Evolutionary conservation across 345 rosid species (phyloP), one percentile per base, ranked within the genome.

Genomic region (Brassica carinata): DNA sequence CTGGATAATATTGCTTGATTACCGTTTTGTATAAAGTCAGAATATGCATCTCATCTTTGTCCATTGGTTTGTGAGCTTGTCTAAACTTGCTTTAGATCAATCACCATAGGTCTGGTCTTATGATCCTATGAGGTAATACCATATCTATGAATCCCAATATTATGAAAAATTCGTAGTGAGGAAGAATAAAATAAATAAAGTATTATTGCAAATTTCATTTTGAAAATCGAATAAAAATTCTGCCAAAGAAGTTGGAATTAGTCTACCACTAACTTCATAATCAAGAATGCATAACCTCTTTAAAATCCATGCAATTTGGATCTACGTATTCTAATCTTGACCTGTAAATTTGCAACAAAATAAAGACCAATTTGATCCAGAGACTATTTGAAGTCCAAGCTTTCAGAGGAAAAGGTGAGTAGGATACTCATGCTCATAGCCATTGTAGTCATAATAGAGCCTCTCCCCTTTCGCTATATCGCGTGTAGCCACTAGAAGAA

Each of bases 391-490:
- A 27, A 27, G 23, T 64, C 31, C 17, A 55, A 5, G 9, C 34
- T 31, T n/a, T 91, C 86, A 92, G 74, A 94, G 82, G 85, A 94
- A 92, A 88, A 89, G 92, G 53, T 94, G 91, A 67, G 98, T 94
- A 5, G 98, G 98, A 78, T 94, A 94, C 79, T 91, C 97, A 72
- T 94, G 87, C 88, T 92, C 97, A 77, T 91, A 87, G 71, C 97
- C 98, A 82, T 94, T 94, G 77, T 94, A 94, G 85, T 94, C 97
- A 84, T 94, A 94, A 73, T 94, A 94, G 45, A 94, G 94, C 83
- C 94, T 90, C 85, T 94, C 97, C 19, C 97, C 97, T 85, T 84
- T 86, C 3, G 90, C 77, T 74, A 94, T 92, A 73, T 92, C 98
- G 7, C 94, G 91, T 29, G 89, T 94, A 29, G 97, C 97, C 77